phyloP scores from a whole-genome alignment of 2,329 filamentous ascomycete species.

The Ceratocystiopsis brevicomis region DNA sequence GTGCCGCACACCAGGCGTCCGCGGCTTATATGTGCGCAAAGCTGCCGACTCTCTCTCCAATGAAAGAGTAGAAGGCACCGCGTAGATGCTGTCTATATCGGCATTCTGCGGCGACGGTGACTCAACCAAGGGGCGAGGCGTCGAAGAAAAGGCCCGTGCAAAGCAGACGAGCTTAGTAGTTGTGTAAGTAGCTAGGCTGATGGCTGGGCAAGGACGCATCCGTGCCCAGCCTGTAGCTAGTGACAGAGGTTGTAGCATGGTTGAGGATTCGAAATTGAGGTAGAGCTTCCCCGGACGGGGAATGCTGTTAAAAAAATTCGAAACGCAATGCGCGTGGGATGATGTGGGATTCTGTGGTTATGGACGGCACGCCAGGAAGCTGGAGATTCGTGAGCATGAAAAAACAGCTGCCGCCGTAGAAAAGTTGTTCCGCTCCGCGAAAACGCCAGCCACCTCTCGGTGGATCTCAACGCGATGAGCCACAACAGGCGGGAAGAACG shows the following conservation, averaged over 20 bases:
- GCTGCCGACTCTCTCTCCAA: conserved; percentile 21
- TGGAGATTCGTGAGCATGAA: too few relatives aligned
- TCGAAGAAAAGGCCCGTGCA: conserved; percentile 12
- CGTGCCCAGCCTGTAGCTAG: too few relatives aligned
- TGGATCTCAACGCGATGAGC: conserved; percentile 3
- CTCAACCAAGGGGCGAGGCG: not conserved
- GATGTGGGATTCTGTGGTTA: too few relatives aligned
- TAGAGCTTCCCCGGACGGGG: too few relatives aligned
- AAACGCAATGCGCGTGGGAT: too few relatives aligned
- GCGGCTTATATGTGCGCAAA: conserved; percentile 77
- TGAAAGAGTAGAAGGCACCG: not conserved
- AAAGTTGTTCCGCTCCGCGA: conserved; percentile 3
- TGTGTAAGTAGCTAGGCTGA: too few relatives aligned
- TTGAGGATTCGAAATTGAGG: too few relatives aligned
- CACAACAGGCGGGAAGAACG: not conserved
- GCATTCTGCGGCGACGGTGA: not conserved
- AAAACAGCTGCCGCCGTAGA: not conserved
- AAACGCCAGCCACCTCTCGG: not conserved
- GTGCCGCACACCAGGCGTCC: conserved; percentile 83
- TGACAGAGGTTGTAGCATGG: too few relatives aligned
- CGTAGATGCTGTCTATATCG: not conserved
- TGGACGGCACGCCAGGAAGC: too few relatives aligned
- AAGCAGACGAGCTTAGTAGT: not conserved
- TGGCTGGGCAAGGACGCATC: too few relatives aligned
- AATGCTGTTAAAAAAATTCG: too few relatives aligned